Evolutionary conservation across 331 rosid species (phyloP), one percentile per base, ranked within the genome.

Genomic region (Rosa hybrid): DNA sequence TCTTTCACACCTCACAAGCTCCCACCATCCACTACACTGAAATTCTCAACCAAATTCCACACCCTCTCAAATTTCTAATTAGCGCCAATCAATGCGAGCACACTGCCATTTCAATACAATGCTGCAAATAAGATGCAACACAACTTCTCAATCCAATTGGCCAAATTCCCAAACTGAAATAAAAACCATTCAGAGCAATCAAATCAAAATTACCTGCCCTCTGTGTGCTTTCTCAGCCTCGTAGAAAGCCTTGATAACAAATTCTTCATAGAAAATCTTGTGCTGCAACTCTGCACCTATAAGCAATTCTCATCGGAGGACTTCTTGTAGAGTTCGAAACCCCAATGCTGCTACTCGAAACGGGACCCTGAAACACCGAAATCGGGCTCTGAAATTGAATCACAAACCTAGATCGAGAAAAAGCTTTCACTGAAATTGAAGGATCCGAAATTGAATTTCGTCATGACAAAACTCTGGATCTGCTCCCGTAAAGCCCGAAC

Each of bases 181-280:
- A 34, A 39, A 39, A 46, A 48, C 13, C 16, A 41, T 25, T 12
- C 4, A 27, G 16, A 46, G 3, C 30, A 10, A 1, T 9, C 59
- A 68, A 63, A 70, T 54, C 8, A 59, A 69, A 20, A 68, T 78
- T 81, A 93, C 99, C 97, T 96, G 98, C 83, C 98, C 98, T 85
- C 92, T 86, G 78, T 96, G 99, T 0, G 98, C 99, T 80, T 88
- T 94, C 90, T 96, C 98, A 9, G 98, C 99, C 85, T 96, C 92
- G 46, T 86, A 89, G 80, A 96, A 96, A 23, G 99, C 99, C 88
- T 93, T 93, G 49, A 96, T 82, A 10, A 96, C 97, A 46, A 91
- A 89, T 75, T 91, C 97, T 49, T 96, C 99, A 39, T 78, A 79
- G 72, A 96, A 96, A 71, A 96, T 90, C 86, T 88, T 90, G 80